phyloP scores from a whole-genome alignment of 108 stramenopile genomes.

The Epipyxis sp. region DNA sequence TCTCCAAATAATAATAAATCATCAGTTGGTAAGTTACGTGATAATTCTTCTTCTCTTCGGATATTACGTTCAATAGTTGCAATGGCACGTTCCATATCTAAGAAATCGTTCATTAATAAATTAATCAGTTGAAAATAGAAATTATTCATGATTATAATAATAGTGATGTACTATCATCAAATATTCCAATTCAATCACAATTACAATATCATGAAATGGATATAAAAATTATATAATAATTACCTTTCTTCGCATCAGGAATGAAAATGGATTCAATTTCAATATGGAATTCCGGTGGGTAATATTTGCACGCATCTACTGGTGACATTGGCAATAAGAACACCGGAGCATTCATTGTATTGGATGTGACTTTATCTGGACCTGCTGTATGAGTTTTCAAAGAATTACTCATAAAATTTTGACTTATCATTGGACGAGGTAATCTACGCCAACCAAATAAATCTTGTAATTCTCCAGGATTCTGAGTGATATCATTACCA shows the following conservation, averaged over 20 bases:
- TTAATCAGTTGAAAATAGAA: no score
- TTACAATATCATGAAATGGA: no score
- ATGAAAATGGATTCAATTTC: conserved; percentile 26
- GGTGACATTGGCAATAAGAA: conserved; percentile 34
- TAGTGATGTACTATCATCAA: no score
- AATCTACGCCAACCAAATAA: background rate
- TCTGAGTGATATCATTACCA: background rate
- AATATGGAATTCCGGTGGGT: background rate
- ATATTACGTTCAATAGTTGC: conserved; percentile 28
- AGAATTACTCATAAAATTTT: background rate
- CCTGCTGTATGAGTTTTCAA: background rate
- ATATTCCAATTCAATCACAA: no score
- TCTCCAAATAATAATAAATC: conserved; percentile 7
- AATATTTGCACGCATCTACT: conserved; percentile 27
- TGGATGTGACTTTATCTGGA: background rate
- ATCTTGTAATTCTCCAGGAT: background rate
- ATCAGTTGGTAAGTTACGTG: background rate
- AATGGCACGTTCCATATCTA: conserved; percentile 11
- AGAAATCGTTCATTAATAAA: no score
- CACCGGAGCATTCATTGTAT: conserved; percentile 17
- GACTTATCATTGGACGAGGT: conserved; percentile 20
- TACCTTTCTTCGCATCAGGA: conserved; percentile 13
- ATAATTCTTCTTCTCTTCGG: conserved; percentile 4
- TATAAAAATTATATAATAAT: no score
- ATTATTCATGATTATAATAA: no score